Evolutionary conservation across 768 basidiomycete genomes (phyloP), one percentile per base, ranked within the genome.

Genomic region (Lactifluus echinatus): DNA sequence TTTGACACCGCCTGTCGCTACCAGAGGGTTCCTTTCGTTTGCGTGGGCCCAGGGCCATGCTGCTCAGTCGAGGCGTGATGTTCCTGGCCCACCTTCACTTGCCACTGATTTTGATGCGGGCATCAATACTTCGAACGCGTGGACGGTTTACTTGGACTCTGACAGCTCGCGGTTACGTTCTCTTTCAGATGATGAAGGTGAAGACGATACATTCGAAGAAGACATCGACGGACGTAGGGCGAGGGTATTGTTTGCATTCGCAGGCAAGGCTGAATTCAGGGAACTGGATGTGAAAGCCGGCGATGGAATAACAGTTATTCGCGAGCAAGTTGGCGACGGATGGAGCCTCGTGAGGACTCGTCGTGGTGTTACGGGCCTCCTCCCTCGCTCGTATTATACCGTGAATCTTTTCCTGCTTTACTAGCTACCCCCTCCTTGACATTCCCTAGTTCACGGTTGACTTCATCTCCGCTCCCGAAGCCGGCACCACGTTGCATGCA

Each of bases 71-170:
- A 48, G 44, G 47, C 50, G 54, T 29, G 53, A 53, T 8, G 29
- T 26, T 21, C 34, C 40, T 44, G 24, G 43, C 53, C 24, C 53
- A 7, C 48, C 53, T 17, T 31, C 50, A 1, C 34, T 64, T 39
- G 40, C 40, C 21, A 23, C 19, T 6, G 80, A 81, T 49, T 89
- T 90, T 64, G 89, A 89, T 66, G 79, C 82, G 1, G 87, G 89
- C 3, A 77, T 90, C 68, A 89, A 90, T 70, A 76, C 85, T 11
- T 89, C 89, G 1, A 69, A 77, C 6, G 89, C 85, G 11, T 91
- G 87, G 89, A 84, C 86, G 23, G 84, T 80, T 56, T 77, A 80
- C 63, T 71, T 79, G 14, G 78, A 78, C 59, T 49, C 54, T 64
- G 19, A 73, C 71, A 21, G 59, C 58, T 47, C 51, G 50, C 59